Percentiles rank a stretch among this genome's conserved stretches.
These are phyloP conservation scores for Trichophyton verrucosum DNA, from an alignment of 2,329 filamentous ascomycete species.

Conservation along the genomic window DNA sequence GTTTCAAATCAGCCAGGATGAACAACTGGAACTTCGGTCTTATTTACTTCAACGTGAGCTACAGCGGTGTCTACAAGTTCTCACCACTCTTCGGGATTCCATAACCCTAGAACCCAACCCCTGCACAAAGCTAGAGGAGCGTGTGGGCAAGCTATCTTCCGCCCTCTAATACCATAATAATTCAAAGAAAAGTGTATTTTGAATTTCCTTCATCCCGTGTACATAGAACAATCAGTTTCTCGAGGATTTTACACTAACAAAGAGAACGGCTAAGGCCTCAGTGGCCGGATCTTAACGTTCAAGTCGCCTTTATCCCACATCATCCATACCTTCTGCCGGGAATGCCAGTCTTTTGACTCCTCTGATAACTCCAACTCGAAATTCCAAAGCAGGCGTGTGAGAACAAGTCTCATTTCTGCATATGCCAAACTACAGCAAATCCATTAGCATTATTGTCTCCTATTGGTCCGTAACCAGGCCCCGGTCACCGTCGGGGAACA, in stretches of 20 bases:
- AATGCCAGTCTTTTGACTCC: conserved; percentile 12
- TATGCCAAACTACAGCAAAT: conserved; percentile 11
- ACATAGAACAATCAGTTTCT: background rate
- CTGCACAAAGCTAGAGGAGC: background rate
- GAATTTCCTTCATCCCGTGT: background rate
- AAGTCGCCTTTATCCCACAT: background rate
- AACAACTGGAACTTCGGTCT: background rate
- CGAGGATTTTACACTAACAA: background rate
- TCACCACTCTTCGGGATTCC: background rate
- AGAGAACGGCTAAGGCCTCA: background rate
- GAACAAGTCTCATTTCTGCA: conserved; percentile 16
- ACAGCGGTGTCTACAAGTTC: background rate
- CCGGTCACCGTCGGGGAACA: background rate
- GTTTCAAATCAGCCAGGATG: background rate
- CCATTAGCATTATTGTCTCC: background rate
- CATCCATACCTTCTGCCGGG: background rate
- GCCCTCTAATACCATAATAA: background rate
- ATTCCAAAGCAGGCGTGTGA: conserved; percentile 16
- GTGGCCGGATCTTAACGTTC: background rate
- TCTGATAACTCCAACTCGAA: conserved; percentile 16
- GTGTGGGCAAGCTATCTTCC: background rate
- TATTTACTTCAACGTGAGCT: background rate
- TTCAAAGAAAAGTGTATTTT: background rate
- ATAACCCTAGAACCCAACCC: background rate
- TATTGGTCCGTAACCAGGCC: background rate